Base-by-base conservation (phyloP, 768 basidiomycete species). In the Tulasnella sp. region DNA sequence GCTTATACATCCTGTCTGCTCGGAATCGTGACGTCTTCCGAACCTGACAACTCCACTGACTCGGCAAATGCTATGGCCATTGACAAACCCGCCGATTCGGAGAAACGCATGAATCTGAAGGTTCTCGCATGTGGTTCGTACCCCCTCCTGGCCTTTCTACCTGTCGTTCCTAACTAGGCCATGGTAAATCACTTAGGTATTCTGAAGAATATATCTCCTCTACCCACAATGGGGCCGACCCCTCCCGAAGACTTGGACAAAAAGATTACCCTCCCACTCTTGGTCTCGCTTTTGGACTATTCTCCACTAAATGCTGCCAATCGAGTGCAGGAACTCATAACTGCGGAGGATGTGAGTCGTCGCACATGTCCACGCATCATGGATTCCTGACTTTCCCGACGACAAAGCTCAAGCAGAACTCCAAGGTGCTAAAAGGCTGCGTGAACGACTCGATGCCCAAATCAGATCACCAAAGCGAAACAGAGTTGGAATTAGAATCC, bases 131-230 rank as follows among this genome's bases (percentile, higher is more conserved):
- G 91, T 71, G 94, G 94, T 92, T 83, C 77, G 85, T 57, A 1
- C n/a, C 42, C 40, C 46, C 5, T 16, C 72, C 13, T 2, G 0
- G 5, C 4, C n/a, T 42, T 42, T 42, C 2, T 9, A 18, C 35
- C 5, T 37, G 2, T 10, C 16, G 39, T 18, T 69, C 0, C 40
- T 32, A 57, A 37, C 23, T 57, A 72, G 26, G 13, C 18, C 2
- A n/a, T 18, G 39, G 0, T 26, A 4, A 18, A 29, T 44, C 61
- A 15, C 72, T 72, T 77, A 94, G 93, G 93, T 37, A 91, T 93
- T 35, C 81, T 95, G 78, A 88, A 89, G 37, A 95, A 96, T 82
- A 86, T 95, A 29, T 87, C 90, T 0, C 94, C 94, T 0, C 85
- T 95, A 42, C 91, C 92, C 0, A 89, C 90, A n/a, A 89, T 90